phyloP scores from a whole-genome alignment of 805 yeast species.

The Wickerhamomyces kurtzmanii region DNA sequence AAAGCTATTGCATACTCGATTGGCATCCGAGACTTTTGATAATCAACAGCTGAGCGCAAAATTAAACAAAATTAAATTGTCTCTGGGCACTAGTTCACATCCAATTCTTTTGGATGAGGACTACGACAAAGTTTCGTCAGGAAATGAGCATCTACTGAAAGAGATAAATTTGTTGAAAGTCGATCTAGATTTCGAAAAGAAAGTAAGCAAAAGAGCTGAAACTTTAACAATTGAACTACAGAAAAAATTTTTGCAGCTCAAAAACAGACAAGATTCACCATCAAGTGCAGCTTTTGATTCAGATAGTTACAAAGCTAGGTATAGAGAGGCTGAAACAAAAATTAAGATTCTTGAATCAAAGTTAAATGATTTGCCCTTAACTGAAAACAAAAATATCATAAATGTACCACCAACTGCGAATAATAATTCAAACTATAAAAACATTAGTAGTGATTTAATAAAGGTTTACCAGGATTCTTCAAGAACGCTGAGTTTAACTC shows the following conservation, averaged over 20 bases:
- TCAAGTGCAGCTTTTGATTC: constrained; percentile 11
- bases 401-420: constrained; percentile 15
- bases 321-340: constrained; percentile 35
- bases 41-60: constrained; percentile 37
- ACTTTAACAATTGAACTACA: constrained; percentile 33
- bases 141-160: constrained; percentile 20
- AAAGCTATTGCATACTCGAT: constrained; percentile 47
- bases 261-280: constrained; percentile 9
- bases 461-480: constrained; percentile 40
- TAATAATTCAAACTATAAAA: constrained; percentile 15
- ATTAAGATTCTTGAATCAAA: constrained; percentile 29
- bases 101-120: constrained; percentile 17
- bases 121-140: constrained; percentile 8
- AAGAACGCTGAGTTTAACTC: constrained; percentile 30
- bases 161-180: constrained; percentile 39
- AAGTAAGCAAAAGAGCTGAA: constrained; percentile 41
- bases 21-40: constrained; percentile 57
- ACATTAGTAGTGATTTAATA: constrained; percentile 33
- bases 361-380: constrained; percentile 14
- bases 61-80: constrained; percentile 24
- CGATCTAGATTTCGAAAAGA: constrained; percentile 40
- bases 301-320: constrained; percentile 32
- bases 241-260: constrained; percentile 21
- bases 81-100: constrained; percentile 15
- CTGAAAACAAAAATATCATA: constrained; percentile 18